A percentile compares a stretch with the other conserved stretches of the same genome.
phyloP scores from a whole-genome alignment of 2,329 filamentous ascomycete species.

The Alternaria incomplexa region DNA sequence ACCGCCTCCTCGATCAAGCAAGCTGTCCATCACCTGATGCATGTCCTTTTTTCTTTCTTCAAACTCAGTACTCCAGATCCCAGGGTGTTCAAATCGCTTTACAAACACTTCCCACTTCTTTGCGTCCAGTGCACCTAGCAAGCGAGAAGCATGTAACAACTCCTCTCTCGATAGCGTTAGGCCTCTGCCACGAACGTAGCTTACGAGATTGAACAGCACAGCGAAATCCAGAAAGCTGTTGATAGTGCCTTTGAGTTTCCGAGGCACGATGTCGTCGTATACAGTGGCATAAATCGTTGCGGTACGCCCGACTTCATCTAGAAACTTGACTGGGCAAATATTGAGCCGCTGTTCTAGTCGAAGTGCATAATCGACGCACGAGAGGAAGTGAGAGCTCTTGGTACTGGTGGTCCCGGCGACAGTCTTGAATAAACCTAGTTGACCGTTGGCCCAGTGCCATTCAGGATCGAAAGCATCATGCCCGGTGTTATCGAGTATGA shows the following conservation, averaged over 20 bases:
- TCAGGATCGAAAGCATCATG: not conserved
- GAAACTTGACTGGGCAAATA: not conserved
- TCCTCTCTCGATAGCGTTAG: not conserved
- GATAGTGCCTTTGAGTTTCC: not conserved
- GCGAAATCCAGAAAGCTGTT: not conserved
- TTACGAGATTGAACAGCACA: not conserved
- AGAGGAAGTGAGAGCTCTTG: not conserved
- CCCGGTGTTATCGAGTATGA: not conserved
- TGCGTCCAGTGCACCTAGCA: not conserved
- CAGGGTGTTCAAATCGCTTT: not conserved
- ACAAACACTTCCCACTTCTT: not conserved
- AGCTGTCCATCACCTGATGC: not conserved
- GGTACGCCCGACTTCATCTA: not conserved
- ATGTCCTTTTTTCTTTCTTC: not conserved
- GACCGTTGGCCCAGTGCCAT: conserved; percentile 3
- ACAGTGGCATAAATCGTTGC: not conserved
- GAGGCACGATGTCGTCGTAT: not conserved
- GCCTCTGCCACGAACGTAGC: not conserved
- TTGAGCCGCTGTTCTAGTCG: not conserved
- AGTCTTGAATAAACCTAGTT: not conserved
- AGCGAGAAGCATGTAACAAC: not conserved
- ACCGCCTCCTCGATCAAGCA: not conserved
- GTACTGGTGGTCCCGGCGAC: not conserved
- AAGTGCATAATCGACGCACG: not conserved
- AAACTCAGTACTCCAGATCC: not conserved